A percentile compares a stretch with the other conserved stretches of the same genome.
Conservation (phyloP, 176 grass and related monocot genomes). For the Oryza officinalis region DNA sequence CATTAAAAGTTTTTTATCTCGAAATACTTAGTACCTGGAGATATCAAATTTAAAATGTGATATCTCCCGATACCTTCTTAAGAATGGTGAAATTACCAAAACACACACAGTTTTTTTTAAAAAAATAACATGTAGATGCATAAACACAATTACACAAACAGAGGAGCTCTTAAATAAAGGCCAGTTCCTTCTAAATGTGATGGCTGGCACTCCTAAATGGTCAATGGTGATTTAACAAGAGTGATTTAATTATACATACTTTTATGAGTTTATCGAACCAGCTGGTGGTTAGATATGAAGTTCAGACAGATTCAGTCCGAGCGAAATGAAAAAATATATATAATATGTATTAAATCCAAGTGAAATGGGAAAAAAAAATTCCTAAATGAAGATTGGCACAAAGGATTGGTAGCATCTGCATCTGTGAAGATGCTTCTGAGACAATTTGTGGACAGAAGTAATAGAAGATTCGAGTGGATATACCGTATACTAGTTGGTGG, state of each 20-base stretch:
- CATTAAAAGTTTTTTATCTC: too few relatives aligned
- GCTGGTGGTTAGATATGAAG: neutral
- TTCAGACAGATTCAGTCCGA: neutral
- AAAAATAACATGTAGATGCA: neutral
- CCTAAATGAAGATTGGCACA: neutral
- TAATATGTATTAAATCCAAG: neutral
- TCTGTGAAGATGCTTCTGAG: neutral
- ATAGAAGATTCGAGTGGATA: slow-evolving; percentile 35
- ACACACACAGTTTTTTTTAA: neutral
- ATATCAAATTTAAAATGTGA: too few relatives aligned
- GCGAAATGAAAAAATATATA: neutral
- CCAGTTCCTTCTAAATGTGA: neutral
- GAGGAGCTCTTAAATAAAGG: neutral
- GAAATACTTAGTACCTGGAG: too few relatives aligned
- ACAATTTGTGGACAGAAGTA: neutral
- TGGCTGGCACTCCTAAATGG: neutral
- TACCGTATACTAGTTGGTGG: neutral
- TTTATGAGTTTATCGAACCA: neutral
- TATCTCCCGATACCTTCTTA: too few relatives aligned
- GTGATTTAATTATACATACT: neutral
- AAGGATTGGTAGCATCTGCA: neutral
- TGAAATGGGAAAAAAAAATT: neutral
- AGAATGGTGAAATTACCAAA: too few relatives aligned
- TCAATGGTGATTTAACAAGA: neutral
- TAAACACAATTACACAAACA: neutral